phyloP scores from a whole-genome alignment of 495 filamentous ascomycete genomes.

The Evernia prunastri region DNA sequence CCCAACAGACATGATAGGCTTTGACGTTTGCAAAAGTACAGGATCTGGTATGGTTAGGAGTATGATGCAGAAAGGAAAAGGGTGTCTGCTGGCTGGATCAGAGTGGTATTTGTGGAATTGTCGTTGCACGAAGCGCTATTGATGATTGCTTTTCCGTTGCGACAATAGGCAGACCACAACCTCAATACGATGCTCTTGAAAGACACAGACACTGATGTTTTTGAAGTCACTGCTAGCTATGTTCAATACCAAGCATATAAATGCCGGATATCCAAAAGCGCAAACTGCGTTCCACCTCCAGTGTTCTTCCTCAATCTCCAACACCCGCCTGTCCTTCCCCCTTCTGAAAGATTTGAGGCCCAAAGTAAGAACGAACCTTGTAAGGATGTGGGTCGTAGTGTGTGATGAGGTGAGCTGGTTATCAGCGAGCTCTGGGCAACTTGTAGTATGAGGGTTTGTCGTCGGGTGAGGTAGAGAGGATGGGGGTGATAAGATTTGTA shows the following conservation, averaged over 20 bases:
- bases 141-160: slow-evolving; percentile 13
- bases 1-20: slow-evolving; percentile 61
- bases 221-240: slow-evolving; percentile 30
- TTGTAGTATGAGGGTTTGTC: background rate
- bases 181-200: slow-evolving; percentile 21
- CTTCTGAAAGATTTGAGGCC: slow-evolving; percentile 7
- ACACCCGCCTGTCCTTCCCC: slow-evolving; percentile 8
- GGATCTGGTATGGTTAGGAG: slow-evolving; percentile 14
- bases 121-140: slow-evolving; percentile 18
- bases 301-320: slow-evolving; percentile 15
- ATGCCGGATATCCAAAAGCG: slow-evolving; percentile 14
- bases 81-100: slow-evolving; percentile 17
- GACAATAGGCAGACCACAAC: slow-evolving; percentile 21
- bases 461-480: background rate
- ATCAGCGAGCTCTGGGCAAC: background rate
- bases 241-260: slow-evolving; percentile 18
- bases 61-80: slow-evolving; percentile 23
- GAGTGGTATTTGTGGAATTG: slow-evolving; percentile 15
- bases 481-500: background rate
- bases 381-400: background rate
- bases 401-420: background rate
- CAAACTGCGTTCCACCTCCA: slow-evolving; percentile 13
- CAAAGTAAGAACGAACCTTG: slow-evolving; percentile 11
- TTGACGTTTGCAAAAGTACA: slow-evolving; percentile 15
- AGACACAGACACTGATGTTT: slow-evolving; percentile 26